A percentile compares a stretch with the other conserved stretches of the same genome.
These are phyloP conservation scores for Cadophora sp. DNA, from an alignment of 2,329 filamentous ascomycete genomes.

Conservation along the genomic window DNA sequence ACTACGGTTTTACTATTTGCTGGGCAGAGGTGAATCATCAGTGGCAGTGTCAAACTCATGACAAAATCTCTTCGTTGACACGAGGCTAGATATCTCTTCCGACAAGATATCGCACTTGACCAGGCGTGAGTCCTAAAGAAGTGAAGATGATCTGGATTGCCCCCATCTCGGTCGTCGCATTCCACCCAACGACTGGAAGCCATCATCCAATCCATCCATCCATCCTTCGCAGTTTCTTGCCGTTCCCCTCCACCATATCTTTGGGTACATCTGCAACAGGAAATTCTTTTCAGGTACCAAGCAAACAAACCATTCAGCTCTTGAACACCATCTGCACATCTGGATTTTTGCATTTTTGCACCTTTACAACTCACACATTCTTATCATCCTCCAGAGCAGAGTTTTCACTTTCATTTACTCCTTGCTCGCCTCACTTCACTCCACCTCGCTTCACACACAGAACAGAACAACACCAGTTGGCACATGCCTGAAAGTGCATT, in stretches of 20 bases:
- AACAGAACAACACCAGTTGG: neutral
- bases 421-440: conserved; percentile 2
- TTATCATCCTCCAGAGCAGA: neutral
- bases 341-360: conserved; percentile 9
- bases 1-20: neutral
- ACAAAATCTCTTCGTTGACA: neutral
- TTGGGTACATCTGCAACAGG: conserved; percentile 10
- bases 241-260: neutral
- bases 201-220: neutral
- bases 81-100: neutral
- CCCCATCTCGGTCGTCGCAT: neutral
- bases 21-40: neutral
- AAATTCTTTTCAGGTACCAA: conserved; percentile 2
- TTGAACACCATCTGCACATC: neutral
- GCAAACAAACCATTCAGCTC: neutral
- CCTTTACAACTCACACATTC: neutral
- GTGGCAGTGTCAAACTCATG: conserved; percentile 1
- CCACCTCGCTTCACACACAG: no score
- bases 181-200: conserved; percentile 5
- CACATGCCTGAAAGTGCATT: conserved; percentile 17
- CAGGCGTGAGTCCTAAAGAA: neutral
- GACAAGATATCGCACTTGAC: neutral
- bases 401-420: conserved; percentile 1
- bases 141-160: conserved; percentile 8
- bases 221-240: neutral